Evolutionary conservation across 1,139 yeast genomes (phyloP).

Genomic region (Debaryomyces udenii): DNA sequence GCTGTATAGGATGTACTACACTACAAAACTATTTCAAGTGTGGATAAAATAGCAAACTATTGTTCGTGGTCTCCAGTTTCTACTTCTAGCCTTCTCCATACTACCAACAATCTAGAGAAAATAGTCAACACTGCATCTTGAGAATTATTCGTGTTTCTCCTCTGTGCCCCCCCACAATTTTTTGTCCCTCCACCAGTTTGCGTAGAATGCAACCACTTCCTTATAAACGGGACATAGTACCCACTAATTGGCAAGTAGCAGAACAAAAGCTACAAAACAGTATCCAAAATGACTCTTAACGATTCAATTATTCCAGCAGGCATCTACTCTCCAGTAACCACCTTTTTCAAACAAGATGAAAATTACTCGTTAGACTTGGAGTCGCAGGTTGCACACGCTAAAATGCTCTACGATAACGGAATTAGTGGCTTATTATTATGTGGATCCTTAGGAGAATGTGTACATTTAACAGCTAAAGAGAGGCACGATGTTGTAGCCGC

Average conservation of each 20-base stretch:
- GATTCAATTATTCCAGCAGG: slow-evolving; percentile 23
- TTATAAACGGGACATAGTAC: not conserved
- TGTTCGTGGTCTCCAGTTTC: too few species aligned
- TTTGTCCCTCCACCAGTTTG: not conserved
- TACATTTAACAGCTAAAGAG: slow-evolving; percentile 39
- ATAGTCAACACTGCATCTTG: too few species aligned
- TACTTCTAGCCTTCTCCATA: too few species aligned
- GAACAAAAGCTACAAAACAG: not conserved
- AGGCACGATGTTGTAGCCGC: slow-evolving; percentile 28
- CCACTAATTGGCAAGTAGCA: not conserved
- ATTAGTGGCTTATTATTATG: slow-evolving; percentile 49
- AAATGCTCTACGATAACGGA: slow-evolving; percentile 42
- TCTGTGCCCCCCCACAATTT: slow-evolving; percentile 3
- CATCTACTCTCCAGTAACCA: slow-evolving; percentile 52
- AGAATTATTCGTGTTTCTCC: too few species aligned
- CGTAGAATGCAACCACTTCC: not conserved
- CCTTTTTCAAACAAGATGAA: slow-evolving; percentile 45
- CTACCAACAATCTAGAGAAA: too few species aligned
- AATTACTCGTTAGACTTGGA: slow-evolving; percentile 43
- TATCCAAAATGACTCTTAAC: slow-evolving; percentile 3
- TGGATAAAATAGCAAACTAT: too few species aligned
- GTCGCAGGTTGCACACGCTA: slow-evolving; percentile 47
- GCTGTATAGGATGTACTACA: too few species aligned
- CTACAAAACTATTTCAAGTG: too few species aligned
- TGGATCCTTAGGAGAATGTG: slow-evolving; percentile 52